These are phyloP conservation scores for Heracleum sosnowskyi DNA, from an alignment of 129 eudicot species.

Conservation along the genomic window DNA sequence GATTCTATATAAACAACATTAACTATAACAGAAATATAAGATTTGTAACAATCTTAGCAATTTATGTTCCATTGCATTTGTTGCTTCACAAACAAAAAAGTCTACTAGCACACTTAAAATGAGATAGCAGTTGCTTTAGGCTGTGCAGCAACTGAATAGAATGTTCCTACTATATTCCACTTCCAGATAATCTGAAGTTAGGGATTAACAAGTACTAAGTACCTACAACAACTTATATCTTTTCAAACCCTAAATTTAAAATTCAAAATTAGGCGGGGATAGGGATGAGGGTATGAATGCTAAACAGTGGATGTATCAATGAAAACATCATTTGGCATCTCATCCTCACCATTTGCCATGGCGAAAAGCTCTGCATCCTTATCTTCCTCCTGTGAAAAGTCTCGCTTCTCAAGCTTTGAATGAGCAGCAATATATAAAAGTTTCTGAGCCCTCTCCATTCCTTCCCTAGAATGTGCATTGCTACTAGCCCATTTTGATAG, in stretches of 20 bases:
- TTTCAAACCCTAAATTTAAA: slow-evolving; percentile 25
- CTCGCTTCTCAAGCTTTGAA: slow-evolving; percentile 64
- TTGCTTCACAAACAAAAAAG: slow-evolving; percentile 16
- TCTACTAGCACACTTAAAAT: slow-evolving; percentile 25
- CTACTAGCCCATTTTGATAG: slow-evolving; percentile 43
- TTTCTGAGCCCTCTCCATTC: slow-evolving; percentile 77
- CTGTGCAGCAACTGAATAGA: slow-evolving; percentile 21
- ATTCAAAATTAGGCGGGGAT: slow-evolving; percentile 17
- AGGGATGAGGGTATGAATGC: slow-evolving; percentile 9
- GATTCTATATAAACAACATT: slow-evolving; percentile 1
- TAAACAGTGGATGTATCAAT: slow-evolving; percentile 73
- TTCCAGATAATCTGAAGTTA: slow-evolving; percentile 32
- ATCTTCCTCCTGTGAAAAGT: slow-evolving; percentile 50
- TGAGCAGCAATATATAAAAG: slow-evolving; percentile 80
- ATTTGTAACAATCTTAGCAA: slow-evolving; percentile 23
- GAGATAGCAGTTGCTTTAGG: slow-evolving; percentile 21
- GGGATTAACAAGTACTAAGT: slow-evolving; percentile 11
- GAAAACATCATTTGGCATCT: slow-evolving; percentile 79
- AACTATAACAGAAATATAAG: slow-evolving; percentile 12
- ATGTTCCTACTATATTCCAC: slow-evolving; percentile 6
- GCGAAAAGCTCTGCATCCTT: slow-evolving; percentile 65
- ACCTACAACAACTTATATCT: slow-evolving; percentile 20
- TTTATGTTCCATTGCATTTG: slow-evolving; percentile 10
- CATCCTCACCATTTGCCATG: slow-evolving; percentile 55
- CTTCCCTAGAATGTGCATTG: slow-evolving; percentile 50